phyloP scores from a whole-genome alignment of 306 rosid genomes.

The Medicago truncatula region MtrunA17r5.0-ANR NC_053049.1:43067001-43067500 shows the following conservation, averaged over 20 bases:
- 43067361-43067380: slow-evolving; percentile 24
- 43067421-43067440: slow-evolving; percentile 28
- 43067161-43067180: background rate
- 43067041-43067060: slow-evolving; percentile 17
- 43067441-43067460: slow-evolving; percentile 43
- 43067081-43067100: background rate
- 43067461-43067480: slow-evolving; percentile 55
- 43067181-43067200: slow-evolving; percentile 1
- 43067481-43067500: slow-evolving; percentile 62
- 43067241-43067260: slow-evolving; percentile 43
- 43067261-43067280: slow-evolving; percentile 39
- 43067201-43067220: background rate
- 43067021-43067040: background rate
- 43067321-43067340: slow-evolving; percentile 59
- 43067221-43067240: background rate
- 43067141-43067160: slow-evolving; percentile 12
- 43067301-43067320: slow-evolving; percentile 63
- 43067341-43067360: slow-evolving; percentile 60
- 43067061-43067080: background rate
- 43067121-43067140: background rate
- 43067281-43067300: slow-evolving; percentile 42
- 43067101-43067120: slow-evolving; percentile 7
- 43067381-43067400: background rate
- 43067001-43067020: slow-evolving; percentile 30
- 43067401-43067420: background rate